Percentiles rank a stretch among this genome's conserved stretches.
These are phyloP conservation scores for Paracoccidioides lutzii DNA, from an alignment of 2,329 filamentous ascomycete genomes.

Conservation along the genomic window DNA sequence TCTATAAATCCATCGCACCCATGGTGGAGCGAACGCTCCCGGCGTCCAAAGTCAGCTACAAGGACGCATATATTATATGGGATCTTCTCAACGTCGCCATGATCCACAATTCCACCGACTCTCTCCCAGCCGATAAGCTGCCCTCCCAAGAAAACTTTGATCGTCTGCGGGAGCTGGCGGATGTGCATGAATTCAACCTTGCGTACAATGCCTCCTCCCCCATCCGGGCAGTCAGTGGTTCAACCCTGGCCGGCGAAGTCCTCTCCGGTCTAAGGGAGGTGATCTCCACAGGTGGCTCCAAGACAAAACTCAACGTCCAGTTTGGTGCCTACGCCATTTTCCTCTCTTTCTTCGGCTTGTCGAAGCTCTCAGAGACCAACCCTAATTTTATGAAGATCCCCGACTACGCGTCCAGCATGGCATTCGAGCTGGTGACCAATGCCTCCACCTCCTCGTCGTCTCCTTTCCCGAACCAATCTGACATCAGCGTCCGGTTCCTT, in stretches of 20 bases:
- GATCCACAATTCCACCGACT: slow-evolving; percentile 45
- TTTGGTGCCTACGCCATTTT: slow-evolving; percentile 52
- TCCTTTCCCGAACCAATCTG: slow-evolving; percentile 33
- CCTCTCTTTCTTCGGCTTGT: slow-evolving; percentile 49
- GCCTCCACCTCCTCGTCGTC: slow-evolving; percentile 16
- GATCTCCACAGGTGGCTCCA: slow-evolving; percentile 22
- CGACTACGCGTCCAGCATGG: slow-evolving; percentile 74
- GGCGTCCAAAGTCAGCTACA: slow-evolving; percentile 39
- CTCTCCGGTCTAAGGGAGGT: slow-evolving; percentile 34
- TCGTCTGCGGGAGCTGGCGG: slow-evolving; percentile 60
- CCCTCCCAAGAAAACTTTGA: slow-evolving; percentile 47
- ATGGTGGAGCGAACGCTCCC: slow-evolving; percentile 42
- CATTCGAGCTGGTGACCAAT: slow-evolving; percentile 58
- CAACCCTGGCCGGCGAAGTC: slow-evolving; percentile 53
- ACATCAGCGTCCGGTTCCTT: slow-evolving; percentile 47
- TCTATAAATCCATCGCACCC: slow-evolving; percentile 42
- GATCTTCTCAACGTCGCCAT: slow-evolving; percentile 50
- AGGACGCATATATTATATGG: slow-evolving; percentile 54
- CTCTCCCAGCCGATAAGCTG: slow-evolving; percentile 47
- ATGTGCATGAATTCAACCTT: slow-evolving; percentile 67
- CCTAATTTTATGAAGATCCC: slow-evolving; percentile 60
- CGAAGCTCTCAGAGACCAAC: slow-evolving; percentile 38
- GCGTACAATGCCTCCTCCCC: slow-evolving; percentile 55
- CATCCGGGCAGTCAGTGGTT: slow-evolving; percentile 42
- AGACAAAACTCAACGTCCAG: slow-evolving; percentile 38